Evolutionary conservation across 441 rosid species (phyloP), one percentile per base, ranked within the genome.

Genomic region (Erodium moschatum): DNA sequence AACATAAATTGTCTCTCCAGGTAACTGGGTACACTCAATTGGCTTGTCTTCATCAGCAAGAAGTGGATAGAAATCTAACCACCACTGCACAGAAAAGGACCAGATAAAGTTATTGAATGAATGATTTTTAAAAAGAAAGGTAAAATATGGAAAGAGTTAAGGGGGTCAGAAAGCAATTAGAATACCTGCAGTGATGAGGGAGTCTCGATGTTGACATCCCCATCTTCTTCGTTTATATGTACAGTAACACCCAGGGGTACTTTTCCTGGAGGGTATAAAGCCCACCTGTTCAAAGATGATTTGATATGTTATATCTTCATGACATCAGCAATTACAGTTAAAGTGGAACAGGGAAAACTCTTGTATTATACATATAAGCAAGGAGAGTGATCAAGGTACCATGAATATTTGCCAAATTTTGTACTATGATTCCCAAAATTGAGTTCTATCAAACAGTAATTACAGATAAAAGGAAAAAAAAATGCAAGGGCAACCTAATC

Each of bases 221-320:
- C 98, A 69, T 93, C 96, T 35, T 88, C 96, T 61, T 93, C 97
- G 78, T 85, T 89, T 64, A 91, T 96, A 84, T 88, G 97, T 65
- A 93, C 98, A 56, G 96, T 93, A 72, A 93, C 96, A 78, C 98
- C 98, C 63, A 89, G 70, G 72, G 97, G 98, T 42, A 93, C 97
- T 86, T 80, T 85, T 77, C 98, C 98, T 48, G 98, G 98, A 82
- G 98, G 98, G 84, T 93, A 93, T 76, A 93, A 75, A 56, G 98
- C 98, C 98, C 98, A 91, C 87, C 98, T 93, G 79, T 69, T 62
- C 68, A 74, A 75, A 76, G 40, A 67, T 70, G 44, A 64, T 72
- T 35, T 61, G 31, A 33, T 2, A 24, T n/a, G 73, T 65, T 42
- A 65, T 64, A 13, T 29, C 68, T 5, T 4, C 77, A 61, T 31